phyloP scores from a whole-genome alignment of 2,329 filamentous ascomycete species.

The Xylariaceae sp. region DNA sequence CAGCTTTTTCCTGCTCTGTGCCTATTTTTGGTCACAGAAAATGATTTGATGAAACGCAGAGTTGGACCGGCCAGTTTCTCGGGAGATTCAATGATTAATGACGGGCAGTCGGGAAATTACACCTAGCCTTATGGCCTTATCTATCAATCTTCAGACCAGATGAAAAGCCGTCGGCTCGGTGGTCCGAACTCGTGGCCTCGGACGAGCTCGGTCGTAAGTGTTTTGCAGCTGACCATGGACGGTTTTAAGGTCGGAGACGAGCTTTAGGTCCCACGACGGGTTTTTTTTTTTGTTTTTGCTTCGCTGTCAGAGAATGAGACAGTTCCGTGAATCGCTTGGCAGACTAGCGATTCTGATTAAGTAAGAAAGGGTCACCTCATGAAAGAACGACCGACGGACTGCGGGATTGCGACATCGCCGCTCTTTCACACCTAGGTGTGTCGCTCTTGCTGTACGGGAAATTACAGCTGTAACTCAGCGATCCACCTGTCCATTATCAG shows the following conservation, averaged over 20 bases:
- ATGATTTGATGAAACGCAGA: not conserved
- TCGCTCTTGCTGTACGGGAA: no score
- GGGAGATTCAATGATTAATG: not conserved
- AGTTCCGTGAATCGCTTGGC: no score
- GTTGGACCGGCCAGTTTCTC: no score
- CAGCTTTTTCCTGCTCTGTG: not conserved
- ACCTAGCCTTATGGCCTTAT: not conserved
- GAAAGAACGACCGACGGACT: no score
- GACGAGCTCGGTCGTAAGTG: conserved; percentile 17
- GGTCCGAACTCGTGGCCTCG: conserved; percentile 1
- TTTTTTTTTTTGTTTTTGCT: no score
- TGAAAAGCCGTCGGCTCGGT: not conserved
- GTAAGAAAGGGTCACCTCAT: no score
- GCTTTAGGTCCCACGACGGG: not conserved
- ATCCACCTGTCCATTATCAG: not conserved
- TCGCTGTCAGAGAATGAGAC: no score
- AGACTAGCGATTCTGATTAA: no score
- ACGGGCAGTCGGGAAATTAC: not conserved
- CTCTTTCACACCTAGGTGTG: no score
- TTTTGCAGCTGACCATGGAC: conserved; percentile 4
- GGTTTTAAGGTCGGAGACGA: not conserved
- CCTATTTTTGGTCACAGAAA: not conserved
- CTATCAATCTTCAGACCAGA: not conserved
- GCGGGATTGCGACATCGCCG: no score
- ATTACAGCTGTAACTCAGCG: no score